Conservation (phyloP, 1,284 basidiomycete genomes). For the Kalmanozyma brasiliensis region DNA sequence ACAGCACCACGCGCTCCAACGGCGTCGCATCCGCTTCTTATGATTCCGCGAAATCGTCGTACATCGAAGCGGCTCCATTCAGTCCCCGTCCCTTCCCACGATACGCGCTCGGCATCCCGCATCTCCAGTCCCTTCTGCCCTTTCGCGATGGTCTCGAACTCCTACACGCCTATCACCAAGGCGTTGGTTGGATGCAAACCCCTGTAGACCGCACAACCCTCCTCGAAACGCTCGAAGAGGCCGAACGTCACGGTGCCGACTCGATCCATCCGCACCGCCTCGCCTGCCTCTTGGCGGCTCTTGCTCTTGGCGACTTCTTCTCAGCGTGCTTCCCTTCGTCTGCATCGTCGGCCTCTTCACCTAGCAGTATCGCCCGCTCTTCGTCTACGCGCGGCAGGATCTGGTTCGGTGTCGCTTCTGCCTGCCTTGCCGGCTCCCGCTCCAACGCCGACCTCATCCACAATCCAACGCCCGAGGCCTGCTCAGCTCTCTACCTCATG, state of each 20-base stretch:
- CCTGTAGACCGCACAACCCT: conserved; percentile 29
- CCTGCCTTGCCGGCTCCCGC: conserved; percentile 23
- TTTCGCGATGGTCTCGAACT: conserved; percentile 26
- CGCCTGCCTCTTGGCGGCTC: conserved; percentile 32
- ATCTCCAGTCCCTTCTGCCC: conserved; percentile 28
- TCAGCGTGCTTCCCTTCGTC: conserved; percentile 13
- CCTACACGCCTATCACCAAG: conserved; percentile 27
- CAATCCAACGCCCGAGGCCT: conserved; percentile 32
- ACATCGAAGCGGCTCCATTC: neutral
- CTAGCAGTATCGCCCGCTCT: neutral
- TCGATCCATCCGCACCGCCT: conserved; percentile 37
- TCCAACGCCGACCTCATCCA: conserved; percentile 15
- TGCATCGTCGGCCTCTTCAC: neutral
- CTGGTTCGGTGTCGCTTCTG: conserved; percentile 35
- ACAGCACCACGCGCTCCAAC: too few species aligned
- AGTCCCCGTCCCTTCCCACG: conserved; percentile 16
- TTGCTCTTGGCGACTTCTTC: conserved; percentile 34
- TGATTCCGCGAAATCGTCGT: conserved; percentile 2
- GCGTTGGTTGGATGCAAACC: conserved; percentile 32
- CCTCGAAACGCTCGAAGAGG: conserved; percentile 30
- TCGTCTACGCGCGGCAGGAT: conserved; percentile 16
- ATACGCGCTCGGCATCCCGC: conserved; percentile 26
- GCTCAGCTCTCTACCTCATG: conserved; percentile 41
- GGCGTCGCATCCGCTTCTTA: neutral
- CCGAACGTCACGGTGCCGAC: conserved; percentile 27